These are phyloP conservation scores for Xylaria sp. DNA, from an alignment of 495 filamentous ascomycete species.

Conservation along the genomic window DNA sequence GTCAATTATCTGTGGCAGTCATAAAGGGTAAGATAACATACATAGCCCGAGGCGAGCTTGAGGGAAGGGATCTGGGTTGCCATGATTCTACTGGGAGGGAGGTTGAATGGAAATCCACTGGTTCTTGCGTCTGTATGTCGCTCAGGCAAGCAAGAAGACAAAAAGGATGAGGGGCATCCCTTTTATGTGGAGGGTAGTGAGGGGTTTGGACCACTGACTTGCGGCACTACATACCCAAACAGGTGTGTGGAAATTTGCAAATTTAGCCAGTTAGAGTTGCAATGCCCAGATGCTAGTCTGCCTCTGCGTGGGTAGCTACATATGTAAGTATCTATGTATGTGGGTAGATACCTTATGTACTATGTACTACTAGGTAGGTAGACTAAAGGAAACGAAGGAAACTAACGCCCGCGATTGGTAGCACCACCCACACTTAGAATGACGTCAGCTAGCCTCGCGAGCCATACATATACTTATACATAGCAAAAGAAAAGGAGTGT, in stretches of 20 bases:
- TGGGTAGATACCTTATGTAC: too few relatives aligned
- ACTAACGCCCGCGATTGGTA: too few relatives aligned
- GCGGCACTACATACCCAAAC: neutral
- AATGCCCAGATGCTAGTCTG: neutral
- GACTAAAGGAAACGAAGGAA: too few relatives aligned
- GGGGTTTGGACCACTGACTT: neutral
- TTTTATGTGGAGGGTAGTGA: neutral
- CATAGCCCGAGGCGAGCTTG: constrained; percentile 44
- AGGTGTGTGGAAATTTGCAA: neutral
- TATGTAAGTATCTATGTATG: too few relatives aligned
- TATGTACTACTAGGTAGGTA: too few relatives aligned
- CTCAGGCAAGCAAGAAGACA: neutral
- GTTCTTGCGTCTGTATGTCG: neutral
- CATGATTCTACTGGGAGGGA: constrained; percentile 28
- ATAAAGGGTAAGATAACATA: constrained; percentile 5
- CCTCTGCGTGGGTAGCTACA: too few relatives aligned
- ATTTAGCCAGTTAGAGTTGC: too few relatives aligned
- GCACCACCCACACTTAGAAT: too few relatives aligned
- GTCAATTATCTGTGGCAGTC: neutral
- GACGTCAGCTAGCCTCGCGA: too few relatives aligned
- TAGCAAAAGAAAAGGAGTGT: too few relatives aligned
- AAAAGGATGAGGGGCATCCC: neutral
- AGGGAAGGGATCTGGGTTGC: constrained; percentile 33
- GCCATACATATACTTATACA: too few relatives aligned
- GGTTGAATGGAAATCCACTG: neutral